phyloP scores from a whole-genome alignment of 2,329 filamentous ascomycete genomes.

The Sporothrix pallida region DNA sequence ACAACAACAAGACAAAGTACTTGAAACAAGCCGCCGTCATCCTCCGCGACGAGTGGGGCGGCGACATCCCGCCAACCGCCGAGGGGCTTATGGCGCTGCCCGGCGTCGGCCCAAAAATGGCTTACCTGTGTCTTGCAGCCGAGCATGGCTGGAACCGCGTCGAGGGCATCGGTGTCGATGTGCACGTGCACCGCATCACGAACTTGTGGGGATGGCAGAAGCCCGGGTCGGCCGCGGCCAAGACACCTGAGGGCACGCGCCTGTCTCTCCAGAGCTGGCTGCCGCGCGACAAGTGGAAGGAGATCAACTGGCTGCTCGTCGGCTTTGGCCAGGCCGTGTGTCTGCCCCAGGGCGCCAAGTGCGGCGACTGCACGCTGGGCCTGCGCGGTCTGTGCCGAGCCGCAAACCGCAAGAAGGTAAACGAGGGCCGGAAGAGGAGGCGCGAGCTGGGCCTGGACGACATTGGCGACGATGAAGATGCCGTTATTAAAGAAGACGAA shows the following conservation, averaged over 20 bases:
- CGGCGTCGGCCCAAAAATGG: slow-evolving; percentile 95
- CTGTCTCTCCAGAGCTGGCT: slow-evolving; percentile 79
- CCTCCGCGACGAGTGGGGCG: slow-evolving; percentile 69
- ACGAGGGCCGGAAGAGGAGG: slow-evolving; percentile 60
- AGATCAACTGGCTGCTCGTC: slow-evolving; percentile 89
- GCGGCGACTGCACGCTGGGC: slow-evolving; percentile 85
- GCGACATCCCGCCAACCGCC: slow-evolving; percentile 81
- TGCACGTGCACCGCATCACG: slow-evolving; percentile 92
- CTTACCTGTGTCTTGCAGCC: slow-evolving; percentile 81
- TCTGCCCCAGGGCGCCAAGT: slow-evolving; percentile 76
- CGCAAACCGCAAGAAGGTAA: slow-evolving; percentile 69
- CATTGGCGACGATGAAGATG: slow-evolving; percentile 42
- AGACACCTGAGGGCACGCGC: slow-evolving; percentile 81
- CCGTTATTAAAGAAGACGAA: slow-evolving; percentile 42
- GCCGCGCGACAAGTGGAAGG: slow-evolving; percentile 83
- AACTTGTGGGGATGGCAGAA: slow-evolving; percentile 90
- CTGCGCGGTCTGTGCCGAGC: slow-evolving; percentile 75
- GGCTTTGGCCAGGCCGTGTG: slow-evolving; percentile 89
- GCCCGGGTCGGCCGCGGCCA: slow-evolving; percentile 53
- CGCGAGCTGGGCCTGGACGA: slow-evolving; percentile 42
- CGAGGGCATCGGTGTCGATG: slow-evolving; percentile 87
- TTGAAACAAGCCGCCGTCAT: slow-evolving; percentile 78
- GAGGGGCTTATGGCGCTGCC: slow-evolving; percentile 77
- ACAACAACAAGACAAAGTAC: slow-evolving; percentile 87
- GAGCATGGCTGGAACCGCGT: slow-evolving; percentile 64